Evolutionary conservation across 768 basidiomycete genomes (phyloP).

Genomic region (Mycena rebaudengoi): DNA sequence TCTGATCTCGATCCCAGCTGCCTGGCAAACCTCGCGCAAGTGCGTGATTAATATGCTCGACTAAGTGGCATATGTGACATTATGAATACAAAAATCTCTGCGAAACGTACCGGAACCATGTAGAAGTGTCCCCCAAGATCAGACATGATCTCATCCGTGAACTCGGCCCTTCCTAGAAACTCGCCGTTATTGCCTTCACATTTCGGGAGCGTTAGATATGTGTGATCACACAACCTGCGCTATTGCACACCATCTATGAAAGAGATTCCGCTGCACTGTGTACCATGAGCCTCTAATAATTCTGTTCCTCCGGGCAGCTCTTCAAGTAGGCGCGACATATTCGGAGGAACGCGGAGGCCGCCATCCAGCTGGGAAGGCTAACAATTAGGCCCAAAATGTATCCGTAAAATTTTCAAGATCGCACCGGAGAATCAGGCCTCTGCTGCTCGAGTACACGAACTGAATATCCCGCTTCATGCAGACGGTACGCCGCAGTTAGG

Average conservation of each 20-base stretch:
- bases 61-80: neutral
- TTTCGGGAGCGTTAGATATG: neutral
- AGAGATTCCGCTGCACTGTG: neutral
- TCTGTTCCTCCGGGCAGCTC: conserved; percentile 10
- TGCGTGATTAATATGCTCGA: neutral
- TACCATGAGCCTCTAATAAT: conserved; percentile 2
- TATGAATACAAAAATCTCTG: too few species aligned
- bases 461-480: neutral
- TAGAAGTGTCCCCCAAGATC: conserved; percentile 20
- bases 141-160: conserved; percentile 14
- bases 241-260: neutral
- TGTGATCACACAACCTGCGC: neutral
- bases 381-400: neutral
- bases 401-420: neutral
- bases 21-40: neutral
- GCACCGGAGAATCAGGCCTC: neutral
- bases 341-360: conserved; percentile 22
- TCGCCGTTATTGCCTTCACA: neutral
- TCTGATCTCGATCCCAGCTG: neutral
- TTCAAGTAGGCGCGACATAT: conserved; percentile 24
- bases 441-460: neutral
- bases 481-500: neutral
- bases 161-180: conserved; percentile 9
- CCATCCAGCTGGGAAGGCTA: neutral
- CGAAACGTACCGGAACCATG: conserved; percentile 15